phyloP scores from a whole-genome alignment of 345 rosid species.

The Rubroshorea leprosula region DNA sequence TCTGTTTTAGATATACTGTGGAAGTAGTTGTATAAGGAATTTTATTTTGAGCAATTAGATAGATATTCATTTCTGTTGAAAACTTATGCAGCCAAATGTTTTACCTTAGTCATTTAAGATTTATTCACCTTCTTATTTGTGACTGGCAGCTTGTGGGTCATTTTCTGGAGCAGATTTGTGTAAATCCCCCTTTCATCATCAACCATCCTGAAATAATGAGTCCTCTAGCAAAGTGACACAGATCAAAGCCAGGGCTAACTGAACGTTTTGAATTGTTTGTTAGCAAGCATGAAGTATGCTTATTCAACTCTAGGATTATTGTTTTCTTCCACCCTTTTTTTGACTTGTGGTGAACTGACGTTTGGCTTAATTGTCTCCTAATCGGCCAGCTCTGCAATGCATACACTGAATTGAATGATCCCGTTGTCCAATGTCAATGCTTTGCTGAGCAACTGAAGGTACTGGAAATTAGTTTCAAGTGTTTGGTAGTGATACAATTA shows the following conservation, averaged over 20 bases:
- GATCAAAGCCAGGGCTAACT: constrained; percentile 62
- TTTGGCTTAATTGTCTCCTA: neutral
- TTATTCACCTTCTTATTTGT: constrained; percentile 15
- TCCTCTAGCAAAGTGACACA: constrained; percentile 83
- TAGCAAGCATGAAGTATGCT: constrained; percentile 78
- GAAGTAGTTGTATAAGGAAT: neutral
- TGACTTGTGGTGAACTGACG: neutral
- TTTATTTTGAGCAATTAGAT: neutral
- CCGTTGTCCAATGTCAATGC: constrained; percentile 85
- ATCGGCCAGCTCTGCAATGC: constrained; percentile 73
- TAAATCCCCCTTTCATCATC: constrained; percentile 88
- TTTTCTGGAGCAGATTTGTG: constrained; percentile 83
- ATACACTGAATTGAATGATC: constrained; percentile 94
- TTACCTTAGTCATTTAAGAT: too few relatives aligned
- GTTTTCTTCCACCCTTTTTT: neutral
- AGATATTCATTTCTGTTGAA: neutral
- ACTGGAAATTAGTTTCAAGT: neutral
- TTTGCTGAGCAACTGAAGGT: constrained; percentile 96
- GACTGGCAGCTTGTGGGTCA: constrained; percentile 80
- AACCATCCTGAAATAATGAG: constrained; percentile 93
- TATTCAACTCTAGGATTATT: neutral
- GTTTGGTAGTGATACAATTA: neutral
- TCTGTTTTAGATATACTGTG: neutral
- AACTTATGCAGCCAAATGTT: neutral
- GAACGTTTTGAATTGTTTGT: constrained; percentile 91